Conservation (phyloP, 1,284 basidiomycete genomes). For the Entoloma clypeatum region DNA sequence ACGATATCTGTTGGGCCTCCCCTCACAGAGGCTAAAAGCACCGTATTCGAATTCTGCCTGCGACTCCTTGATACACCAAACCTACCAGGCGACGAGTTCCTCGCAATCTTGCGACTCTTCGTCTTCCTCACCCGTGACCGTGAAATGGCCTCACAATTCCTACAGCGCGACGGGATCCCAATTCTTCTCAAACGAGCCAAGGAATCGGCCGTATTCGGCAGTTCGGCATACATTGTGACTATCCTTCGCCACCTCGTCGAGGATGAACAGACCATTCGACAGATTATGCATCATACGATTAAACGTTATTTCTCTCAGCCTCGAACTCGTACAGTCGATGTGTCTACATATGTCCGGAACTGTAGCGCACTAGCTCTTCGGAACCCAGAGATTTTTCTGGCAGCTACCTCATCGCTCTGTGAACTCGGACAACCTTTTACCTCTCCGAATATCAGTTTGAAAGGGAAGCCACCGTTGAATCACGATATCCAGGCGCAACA, state of each 20-base stretch:
- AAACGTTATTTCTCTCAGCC: constrained; percentile 72
- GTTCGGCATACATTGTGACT: constrained; percentile 82
- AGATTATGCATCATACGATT: constrained; percentile 81
- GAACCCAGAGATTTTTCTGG: constrained; percentile 76
- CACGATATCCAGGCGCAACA: constrained; percentile 22
- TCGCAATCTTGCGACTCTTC: constrained; percentile 76
- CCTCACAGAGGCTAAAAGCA: constrained; percentile 57
- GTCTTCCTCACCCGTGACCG: constrained; percentile 79
- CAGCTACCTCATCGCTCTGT: constrained; percentile 69
- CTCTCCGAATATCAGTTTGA: constrained; percentile 64
- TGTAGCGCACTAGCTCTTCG: constrained; percentile 82
- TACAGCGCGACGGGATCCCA: constrained; percentile 59
- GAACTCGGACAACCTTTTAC: constrained; percentile 65
- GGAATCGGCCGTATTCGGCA: constrained; percentile 56
- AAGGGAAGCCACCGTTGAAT: constrained; percentile 31
- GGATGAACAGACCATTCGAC: constrained; percentile 61
- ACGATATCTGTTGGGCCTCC: constrained; percentile 55
- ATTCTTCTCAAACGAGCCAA: constrained; percentile 68
- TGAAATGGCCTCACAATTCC: constrained; percentile 55
- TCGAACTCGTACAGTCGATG: constrained; percentile 69
- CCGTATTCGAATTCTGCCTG: constrained; percentile 72
- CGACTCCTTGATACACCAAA: constrained; percentile 59
- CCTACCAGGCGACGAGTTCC: constrained; percentile 73
- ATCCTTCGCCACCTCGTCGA: constrained; percentile 92
- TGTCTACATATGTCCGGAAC: constrained; percentile 71